phyloP scores from a whole-genome alignment of 1,284 basidiomycete species.

The Cutaneotrichosporon sp. region DNA sequence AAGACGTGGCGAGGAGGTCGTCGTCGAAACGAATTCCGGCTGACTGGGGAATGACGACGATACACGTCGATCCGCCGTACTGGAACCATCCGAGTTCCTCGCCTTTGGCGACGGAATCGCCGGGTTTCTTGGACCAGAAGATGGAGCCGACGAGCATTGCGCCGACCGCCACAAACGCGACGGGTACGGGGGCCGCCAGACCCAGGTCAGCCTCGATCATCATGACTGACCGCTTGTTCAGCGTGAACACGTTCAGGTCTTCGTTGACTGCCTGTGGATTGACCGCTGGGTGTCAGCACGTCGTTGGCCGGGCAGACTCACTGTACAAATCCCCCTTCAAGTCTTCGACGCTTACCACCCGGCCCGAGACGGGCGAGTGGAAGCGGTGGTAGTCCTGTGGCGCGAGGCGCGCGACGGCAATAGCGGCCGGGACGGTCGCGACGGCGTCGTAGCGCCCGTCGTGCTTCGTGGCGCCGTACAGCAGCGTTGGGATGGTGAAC shows the following conservation, averaged over 20 bases:
- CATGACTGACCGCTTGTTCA: constrained; percentile 19
- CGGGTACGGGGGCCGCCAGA: constrained; percentile 31
- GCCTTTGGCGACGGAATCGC: constrained; percentile 48
- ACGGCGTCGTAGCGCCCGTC: constrained; percentile 51
- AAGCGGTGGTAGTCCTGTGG: constrained; percentile 82
- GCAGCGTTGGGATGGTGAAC: constrained; percentile 62
- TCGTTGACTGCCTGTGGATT: constrained; percentile 73
- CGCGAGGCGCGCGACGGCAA: constrained; percentile 55
- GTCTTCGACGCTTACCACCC: constrained; percentile 52
- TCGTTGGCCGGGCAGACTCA: constrained; percentile 13
- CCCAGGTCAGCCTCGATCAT: constrained; percentile 46
- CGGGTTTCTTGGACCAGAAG: constrained; percentile 46
- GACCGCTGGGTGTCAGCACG: constrained; percentile 23
- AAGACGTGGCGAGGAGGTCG: constrained; percentile 61
- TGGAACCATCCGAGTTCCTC: constrained; percentile 54
- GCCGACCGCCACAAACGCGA: constrained; percentile 45
- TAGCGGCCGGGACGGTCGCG: constrained; percentile 1
- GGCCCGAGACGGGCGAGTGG: constrained; percentile 67
- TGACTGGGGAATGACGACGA: constrained; percentile 57
- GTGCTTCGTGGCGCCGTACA: constrained; percentile 53
- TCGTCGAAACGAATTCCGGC: constrained; percentile 58
- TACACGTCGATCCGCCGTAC: constrained; percentile 53
- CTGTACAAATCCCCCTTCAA: constrained; percentile 48
- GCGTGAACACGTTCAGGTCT: constrained; percentile 21
- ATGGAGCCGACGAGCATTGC: constrained; percentile 56